Evolutionary conservation across 306 rosid genomes (phyloP), one percentile per base, ranked within the genome.

Genomic region (Albizia julibrissin): DNA sequence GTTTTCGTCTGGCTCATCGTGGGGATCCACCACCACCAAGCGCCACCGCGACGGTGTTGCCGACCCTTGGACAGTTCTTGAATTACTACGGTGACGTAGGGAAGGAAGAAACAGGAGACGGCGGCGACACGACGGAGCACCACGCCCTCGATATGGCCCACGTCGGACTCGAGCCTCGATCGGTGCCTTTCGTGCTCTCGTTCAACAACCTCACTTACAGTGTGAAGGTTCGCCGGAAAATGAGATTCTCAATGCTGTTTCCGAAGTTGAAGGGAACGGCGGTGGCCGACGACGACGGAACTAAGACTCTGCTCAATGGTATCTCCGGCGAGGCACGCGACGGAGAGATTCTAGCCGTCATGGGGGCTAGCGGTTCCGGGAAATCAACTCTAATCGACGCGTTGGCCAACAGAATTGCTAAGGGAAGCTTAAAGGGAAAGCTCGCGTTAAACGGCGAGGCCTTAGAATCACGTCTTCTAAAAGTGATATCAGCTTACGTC

Each of bases 321-420:
- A 88, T 91, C 86, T 89, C 90, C 37, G 93, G 95, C 26, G 93
- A 89, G 77, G 91, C 93, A 4, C 83, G 86, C 0, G 95, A 91
- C 22, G 95, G 95, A 0, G 93, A 91, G 77, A 87, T 91, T 1
- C 75, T 91, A 1, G 93, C 93, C 21, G 95, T 91, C 18, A 85
- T 91, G 16, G 95, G 95, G 5, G 95, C 95, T 2, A 89, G 93
- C 47, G 95, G 95, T 4, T 89, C 95, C 0, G 95, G 95, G 3
- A 91, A 91, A 46, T 91, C 95, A 16, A 91, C 95, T n/a, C 81
- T 91, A 16, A 91, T 91, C 61, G 95, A 91, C 39, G 95, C 95
- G 1, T 11, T 91, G 62, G 95, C 95, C 5, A 88, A 91, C 22
- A 79, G 91, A 27, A 91, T 91, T 6, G 95, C 93, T 1, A 91